Base-by-base conservation (phyloP, 805 yeast genomes). In the Yamadazyma takamatsuzukensis region DNA sequence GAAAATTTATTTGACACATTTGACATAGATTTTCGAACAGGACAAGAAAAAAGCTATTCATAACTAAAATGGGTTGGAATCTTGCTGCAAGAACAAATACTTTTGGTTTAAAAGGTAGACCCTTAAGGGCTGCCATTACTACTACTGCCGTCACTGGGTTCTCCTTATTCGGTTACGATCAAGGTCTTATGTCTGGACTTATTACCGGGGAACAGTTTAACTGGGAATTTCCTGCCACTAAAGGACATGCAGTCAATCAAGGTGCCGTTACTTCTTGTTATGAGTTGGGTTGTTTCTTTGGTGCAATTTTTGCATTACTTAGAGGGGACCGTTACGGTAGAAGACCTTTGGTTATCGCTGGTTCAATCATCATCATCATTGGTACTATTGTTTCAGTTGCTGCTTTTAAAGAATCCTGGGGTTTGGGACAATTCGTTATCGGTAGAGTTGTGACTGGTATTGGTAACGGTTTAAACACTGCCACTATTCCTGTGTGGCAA, bases 211-310 rank as follows among this genome's bases (percentile, higher is more conserved):
- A 47, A 1, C 58, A 62, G 30, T 65, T 65, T 35, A 59, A 59
- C 41, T 26, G 40, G 3, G 69, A 61, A 38, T 65, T 65, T 36
- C 70, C 69, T 7, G 60, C 67, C 7, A 60, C 68, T 10, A 50
- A 31, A 43, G 34, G 32, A 21, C 59, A 68, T 11, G 59, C 71
- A 10, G 58, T 56, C 10, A 49, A 68, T 35, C 87, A 80, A 60
- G 89, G 88, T 63, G 84, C 82, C 12, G 80, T 78, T 26, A 76
- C 80, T 3, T 58, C 82, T 2, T 75, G 79, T 61, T 80, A 81
- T 55, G 83, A 79, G 31, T 35, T 50, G 47, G 94, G 93, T 24
- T 67, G 70, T 53, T 65, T 66, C 53, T 57, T 64, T 41, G 73
- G 73, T 43, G 71, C 70, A 7, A 37, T 65, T 25, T 59, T 58